These are phyloP conservation scores for Ajuga reptans DNA, from an alignment of 305 asterid genomes.

Conservation along the genomic window DNA sequence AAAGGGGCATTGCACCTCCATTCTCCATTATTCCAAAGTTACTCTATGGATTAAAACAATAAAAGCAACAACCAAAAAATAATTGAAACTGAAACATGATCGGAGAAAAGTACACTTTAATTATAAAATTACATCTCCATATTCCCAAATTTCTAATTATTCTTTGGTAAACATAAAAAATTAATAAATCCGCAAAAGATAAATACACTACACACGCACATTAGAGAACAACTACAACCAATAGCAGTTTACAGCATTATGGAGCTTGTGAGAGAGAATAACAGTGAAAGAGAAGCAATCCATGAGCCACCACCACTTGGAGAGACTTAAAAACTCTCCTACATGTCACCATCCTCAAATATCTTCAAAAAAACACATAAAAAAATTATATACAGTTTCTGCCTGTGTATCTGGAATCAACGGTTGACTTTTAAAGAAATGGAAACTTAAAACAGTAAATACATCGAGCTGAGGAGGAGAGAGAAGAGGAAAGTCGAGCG, in stretches of 20 bases:
- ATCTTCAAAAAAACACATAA: too few relatives aligned
- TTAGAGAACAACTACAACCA: slow-evolving; percentile 62
- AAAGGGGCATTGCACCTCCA: too few relatives aligned
- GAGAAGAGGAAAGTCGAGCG: slow-evolving; percentile 11
- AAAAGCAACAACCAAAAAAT: too few relatives aligned
- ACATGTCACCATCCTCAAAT: slow-evolving; percentile 50
- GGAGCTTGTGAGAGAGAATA: slow-evolving; percentile 68
- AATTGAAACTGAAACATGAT: neutral
- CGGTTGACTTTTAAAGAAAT: neutral
- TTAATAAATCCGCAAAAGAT: neutral
- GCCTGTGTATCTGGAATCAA: neutral
- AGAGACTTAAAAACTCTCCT: slow-evolving; percentile 70
- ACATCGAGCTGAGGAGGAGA: neutral
- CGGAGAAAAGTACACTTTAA: neutral
- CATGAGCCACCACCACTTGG: slow-evolving; percentile 75
- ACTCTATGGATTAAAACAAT: too few relatives aligned
- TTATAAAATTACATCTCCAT: slow-evolving; percentile 6
- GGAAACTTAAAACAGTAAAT: neutral
- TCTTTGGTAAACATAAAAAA: neutral
- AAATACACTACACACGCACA: too few relatives aligned
- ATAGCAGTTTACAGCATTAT: slow-evolving; percentile 43
- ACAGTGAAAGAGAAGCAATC: slow-evolving; percentile 63
- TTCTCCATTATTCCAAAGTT: too few relatives aligned
- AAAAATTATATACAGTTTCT: slow-evolving; percentile 1
- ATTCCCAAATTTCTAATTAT: too few relatives aligned